A percentile compares a stretch with the other conserved stretches of the same genome.
Evolutionary conservation across 768 basidiomycete genomes (phyloP).

Genomic region (Crassisporium funariophilum): DNA sequence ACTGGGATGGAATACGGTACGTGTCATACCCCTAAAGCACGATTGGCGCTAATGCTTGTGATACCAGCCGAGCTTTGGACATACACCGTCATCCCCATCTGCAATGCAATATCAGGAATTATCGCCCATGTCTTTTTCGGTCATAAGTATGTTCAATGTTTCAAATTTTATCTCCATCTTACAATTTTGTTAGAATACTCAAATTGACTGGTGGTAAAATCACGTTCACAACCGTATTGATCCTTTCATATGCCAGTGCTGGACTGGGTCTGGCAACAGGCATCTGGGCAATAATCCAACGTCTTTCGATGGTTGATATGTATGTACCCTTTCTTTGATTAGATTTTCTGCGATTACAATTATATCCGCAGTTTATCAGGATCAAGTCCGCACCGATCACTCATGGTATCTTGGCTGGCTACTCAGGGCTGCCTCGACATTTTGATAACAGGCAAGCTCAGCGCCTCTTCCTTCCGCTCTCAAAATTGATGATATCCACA

Average conservation of each 20-base stretch:
- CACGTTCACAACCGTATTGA: not conserved
- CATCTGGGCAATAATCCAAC: conserved; percentile 9
- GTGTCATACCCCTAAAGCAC: not conserved
- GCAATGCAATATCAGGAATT: conserved; percentile 34
- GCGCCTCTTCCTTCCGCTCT: too few relatives aligned
- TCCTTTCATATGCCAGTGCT: conserved; percentile 9
- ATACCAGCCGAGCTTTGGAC: conserved; percentile 33
- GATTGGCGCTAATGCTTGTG: not conserved
- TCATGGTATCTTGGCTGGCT: too few relatives aligned
- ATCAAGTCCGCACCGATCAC: too few relatives aligned
- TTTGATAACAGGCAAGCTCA: too few relatives aligned
- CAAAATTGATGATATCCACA: too few relatives aligned
- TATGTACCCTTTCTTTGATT: too few relatives aligned
- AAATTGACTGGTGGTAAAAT: conserved; percentile 11
- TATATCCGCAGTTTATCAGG: too few relatives aligned
- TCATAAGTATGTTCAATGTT: conserved; percentile 30
- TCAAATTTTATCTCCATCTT: not conserved
- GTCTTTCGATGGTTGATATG: conserved; percentile 18
- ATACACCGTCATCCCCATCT: conserved; percentile 37
- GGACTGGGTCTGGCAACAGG: conserved; percentile 17
- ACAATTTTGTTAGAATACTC: conserved; percentile 15
- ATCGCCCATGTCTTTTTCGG: conserved; percentile 39
- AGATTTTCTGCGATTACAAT: too few relatives aligned
- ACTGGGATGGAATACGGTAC: conserved; percentile 10
- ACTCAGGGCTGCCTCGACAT: too few relatives aligned